phyloP scores from a whole-genome alignment of 768 basidiomycete species.

The Termitomyces sp. region DNA sequence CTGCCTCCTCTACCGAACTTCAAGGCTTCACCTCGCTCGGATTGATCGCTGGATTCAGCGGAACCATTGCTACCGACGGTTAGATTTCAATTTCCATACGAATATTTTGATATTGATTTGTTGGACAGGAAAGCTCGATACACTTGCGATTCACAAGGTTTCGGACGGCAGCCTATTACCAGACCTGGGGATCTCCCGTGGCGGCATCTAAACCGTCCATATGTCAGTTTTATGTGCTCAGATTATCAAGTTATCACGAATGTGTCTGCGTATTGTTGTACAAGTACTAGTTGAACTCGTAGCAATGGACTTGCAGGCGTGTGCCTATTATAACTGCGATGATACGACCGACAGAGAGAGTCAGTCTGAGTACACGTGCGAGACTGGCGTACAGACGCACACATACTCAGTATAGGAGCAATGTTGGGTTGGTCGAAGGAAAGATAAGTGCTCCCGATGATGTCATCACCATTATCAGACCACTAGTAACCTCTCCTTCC shows the following conservation, averaged over 20 bases:
- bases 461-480: too few relatives aligned
- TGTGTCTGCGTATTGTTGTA: background rate
- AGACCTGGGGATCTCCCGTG: too few relatives aligned
- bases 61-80: background rate
- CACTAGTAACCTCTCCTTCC: too few relatives aligned
- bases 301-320: background rate
- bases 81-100: background rate
- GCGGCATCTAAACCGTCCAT: background rate
- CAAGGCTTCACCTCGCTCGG: constrained; percentile 5
- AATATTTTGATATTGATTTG: background rate
- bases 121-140: background rate
- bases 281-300: background rate
- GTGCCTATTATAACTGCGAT: background rate
- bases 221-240: background rate
- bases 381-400: too few relatives aligned
- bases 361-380: background rate
- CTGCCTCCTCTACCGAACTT: background rate
- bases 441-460: too few relatives aligned
- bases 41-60: constrained; percentile 2
- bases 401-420: too few relatives aligned
- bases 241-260: background rate
- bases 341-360: background rate
- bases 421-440: too few relatives aligned
- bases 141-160: constrained; percentile 1
- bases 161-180: too few relatives aligned